Percentiles rank a stretch among this genome's conserved stretches.
These are phyloP conservation scores for Nakaseomyces glabratus DNA, from an alignment of 1,139 yeast genomes.

Conservation along the genomic window DNA sequence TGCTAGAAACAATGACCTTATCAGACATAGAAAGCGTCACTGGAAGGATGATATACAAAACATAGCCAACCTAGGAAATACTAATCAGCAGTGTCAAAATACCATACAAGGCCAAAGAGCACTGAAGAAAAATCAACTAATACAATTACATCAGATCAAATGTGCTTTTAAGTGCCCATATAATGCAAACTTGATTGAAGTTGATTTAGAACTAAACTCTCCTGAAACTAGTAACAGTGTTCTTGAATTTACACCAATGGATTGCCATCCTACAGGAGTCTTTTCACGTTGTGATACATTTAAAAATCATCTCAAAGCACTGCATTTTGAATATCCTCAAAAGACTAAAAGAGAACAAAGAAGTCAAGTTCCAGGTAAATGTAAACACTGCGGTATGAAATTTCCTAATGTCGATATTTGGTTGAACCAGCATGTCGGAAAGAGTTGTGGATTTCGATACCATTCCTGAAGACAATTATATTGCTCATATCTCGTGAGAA, in stretches of 20 bases:
- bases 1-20: conserved; percentile 78
- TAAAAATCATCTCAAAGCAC: conserved; percentile 81
- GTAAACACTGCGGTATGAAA: conserved; percentile 62
- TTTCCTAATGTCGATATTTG: conserved; percentile 71
- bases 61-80: conserved; percentile 20
- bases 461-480: conserved; percentile 13
- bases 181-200: conserved; percentile 25
- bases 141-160: conserved; percentile 29
- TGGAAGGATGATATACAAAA: conserved; percentile 49
- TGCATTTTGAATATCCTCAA: conserved; percentile 81
- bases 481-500: too few relatives aligned
- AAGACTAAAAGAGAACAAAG: conserved; percentile 81
- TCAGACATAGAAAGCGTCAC: conserved; percentile 78
- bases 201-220: conserved; percentile 27
- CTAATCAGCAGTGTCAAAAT: conserved; percentile 3
- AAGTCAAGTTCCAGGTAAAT: conserved; percentile 55
- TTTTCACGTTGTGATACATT: conserved; percentile 86
- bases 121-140: conserved; percentile 18
- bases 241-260: conserved; percentile 23
- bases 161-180: conserved; percentile 44
- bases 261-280: conserved; percentile 73
- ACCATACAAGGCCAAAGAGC: conserved; percentile 4
- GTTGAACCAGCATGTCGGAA: conserved; percentile 66
- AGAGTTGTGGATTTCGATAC: conserved; percentile 37
- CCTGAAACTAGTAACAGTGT: conserved; percentile 17